Conservation (phyloP, 176 grass and related monocot genomes). For the Lolium perenne region DNA sequence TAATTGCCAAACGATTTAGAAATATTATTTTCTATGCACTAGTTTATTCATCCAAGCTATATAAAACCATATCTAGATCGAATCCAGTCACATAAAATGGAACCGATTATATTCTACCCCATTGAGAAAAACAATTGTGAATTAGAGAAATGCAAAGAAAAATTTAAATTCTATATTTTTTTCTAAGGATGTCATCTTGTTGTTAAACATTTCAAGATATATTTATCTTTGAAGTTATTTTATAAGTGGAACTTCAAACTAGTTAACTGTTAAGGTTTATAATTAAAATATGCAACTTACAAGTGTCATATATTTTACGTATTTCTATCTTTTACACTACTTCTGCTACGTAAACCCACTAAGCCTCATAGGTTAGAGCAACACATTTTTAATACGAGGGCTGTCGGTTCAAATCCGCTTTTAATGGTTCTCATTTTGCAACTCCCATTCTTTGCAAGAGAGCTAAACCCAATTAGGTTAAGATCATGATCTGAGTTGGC, state of each 20-base stretch:
- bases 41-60: too few species aligned
- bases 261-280: not conserved
- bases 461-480: not conserved
- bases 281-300: not conserved
- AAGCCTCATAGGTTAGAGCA: not conserved
- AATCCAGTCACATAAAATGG: too few species aligned
- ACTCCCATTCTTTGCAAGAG: not conserved
- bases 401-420: too few species aligned
- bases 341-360: too few species aligned
- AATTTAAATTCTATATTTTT: not conserved
- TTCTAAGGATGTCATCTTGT: too few species aligned
- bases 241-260: not conserved
- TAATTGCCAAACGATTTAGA: too few species aligned
- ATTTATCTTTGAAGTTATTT: not conserved
- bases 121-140: not conserved
- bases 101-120: not conserved
- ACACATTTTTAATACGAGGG: not conserved
- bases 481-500: not conserved
- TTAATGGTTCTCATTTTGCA: too few species aligned
- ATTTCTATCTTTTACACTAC: not conserved
- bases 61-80: too few species aligned
- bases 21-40: too few species aligned
- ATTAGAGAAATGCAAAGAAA: not conserved
- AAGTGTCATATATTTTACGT: too few species aligned
- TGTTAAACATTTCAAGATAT: not conserved